These are phyloP conservation scores for Exophiala bonariae DNA, from an alignment of 2,329 filamentous ascomycete genomes.

Conservation along the genomic window DNA sequence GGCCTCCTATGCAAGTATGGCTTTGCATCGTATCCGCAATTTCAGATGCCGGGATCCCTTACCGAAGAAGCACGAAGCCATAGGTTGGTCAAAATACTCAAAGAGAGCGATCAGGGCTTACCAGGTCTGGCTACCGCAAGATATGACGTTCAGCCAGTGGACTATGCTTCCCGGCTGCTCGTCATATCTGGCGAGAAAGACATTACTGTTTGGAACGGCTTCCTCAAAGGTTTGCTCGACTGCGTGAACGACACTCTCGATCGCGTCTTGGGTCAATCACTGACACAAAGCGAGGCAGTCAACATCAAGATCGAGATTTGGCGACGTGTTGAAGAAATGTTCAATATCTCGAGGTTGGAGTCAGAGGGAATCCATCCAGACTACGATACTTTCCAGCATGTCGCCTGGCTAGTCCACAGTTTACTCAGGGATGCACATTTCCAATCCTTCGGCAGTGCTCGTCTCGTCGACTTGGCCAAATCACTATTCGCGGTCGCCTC, in stretches of 20 bases:
- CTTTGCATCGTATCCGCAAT: slow-evolving; percentile 5
- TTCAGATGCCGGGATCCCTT: background rate
- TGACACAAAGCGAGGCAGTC: background rate
- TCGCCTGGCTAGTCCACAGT: slow-evolving; percentile 6
- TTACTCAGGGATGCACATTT: slow-evolving; percentile 7
- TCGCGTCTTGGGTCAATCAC: background rate
- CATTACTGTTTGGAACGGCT: slow-evolving; percentile 21
- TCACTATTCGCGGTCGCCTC: slow-evolving; percentile 12
- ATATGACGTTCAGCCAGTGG: background rate
- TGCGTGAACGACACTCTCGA: background rate
- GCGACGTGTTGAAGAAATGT: slow-evolving; percentile 9
- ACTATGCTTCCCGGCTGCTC: background rate
- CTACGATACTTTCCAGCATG: slow-evolving; percentile 17
- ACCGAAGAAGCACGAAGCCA: slow-evolving; percentile 7
- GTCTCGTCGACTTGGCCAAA: slow-evolving; percentile 9
- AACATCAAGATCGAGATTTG: slow-evolving; percentile 9
- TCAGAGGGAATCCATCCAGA: slow-evolving; percentile 12
- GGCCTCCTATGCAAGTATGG: slow-evolving; percentile 39
- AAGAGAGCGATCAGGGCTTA: no score
- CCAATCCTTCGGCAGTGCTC: background rate
- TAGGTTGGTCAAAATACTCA: no score
- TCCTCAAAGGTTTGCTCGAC: slow-evolving; percentile 12
- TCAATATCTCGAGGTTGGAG: background rate
- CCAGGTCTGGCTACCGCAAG: slow-evolving; percentile 8
- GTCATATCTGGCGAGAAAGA: slow-evolving; percentile 4